phyloP scores from a whole-genome alignment of 129 eudicot species.

The Gnaphalium uliginosum region DNA sequence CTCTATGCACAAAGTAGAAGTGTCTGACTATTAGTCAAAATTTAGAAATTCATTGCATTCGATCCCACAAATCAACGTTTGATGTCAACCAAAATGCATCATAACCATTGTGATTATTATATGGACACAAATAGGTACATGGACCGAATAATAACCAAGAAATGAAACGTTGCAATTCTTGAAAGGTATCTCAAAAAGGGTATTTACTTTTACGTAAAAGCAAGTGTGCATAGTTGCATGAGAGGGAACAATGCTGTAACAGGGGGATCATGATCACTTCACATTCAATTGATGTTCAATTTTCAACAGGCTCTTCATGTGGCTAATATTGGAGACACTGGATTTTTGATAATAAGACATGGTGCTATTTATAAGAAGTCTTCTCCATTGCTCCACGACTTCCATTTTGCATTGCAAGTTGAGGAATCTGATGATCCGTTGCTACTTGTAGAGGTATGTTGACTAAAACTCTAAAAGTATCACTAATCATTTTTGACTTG shows the following conservation, averaged over 20 bases:
- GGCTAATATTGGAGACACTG: constrained; percentile 91
- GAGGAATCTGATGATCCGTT: constrained; percentile 58
- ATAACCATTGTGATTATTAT: too few species aligned
- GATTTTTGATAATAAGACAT: constrained; percentile 68
- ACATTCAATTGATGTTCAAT: neutral
- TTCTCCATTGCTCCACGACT: constrained; percentile 73
- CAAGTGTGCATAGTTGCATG: neutral
- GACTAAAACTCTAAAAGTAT: neutral
- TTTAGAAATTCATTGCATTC: neutral
- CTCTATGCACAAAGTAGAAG: neutral
- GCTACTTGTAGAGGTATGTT: constrained; percentile 68
- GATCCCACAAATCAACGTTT: too few species aligned
- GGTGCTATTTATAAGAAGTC: constrained; percentile 60
- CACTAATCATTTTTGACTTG: neutral
- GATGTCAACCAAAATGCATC: too few species aligned
- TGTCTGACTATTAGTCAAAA: neutral
- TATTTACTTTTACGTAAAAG: neutral
- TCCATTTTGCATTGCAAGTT: constrained; percentile 64
- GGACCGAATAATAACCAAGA: neutral
- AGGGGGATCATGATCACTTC: neutral
- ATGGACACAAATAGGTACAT: too few species aligned
- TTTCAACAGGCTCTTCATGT: constrained; percentile 66
- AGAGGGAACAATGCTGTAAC: neutral
- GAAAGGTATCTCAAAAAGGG: neutral
- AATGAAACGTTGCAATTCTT: neutral